These are phyloP conservation scores for Sutorius eximius DNA, from an alignment of 1,284 basidiomycete species.

Conservation along the genomic window DNA sequence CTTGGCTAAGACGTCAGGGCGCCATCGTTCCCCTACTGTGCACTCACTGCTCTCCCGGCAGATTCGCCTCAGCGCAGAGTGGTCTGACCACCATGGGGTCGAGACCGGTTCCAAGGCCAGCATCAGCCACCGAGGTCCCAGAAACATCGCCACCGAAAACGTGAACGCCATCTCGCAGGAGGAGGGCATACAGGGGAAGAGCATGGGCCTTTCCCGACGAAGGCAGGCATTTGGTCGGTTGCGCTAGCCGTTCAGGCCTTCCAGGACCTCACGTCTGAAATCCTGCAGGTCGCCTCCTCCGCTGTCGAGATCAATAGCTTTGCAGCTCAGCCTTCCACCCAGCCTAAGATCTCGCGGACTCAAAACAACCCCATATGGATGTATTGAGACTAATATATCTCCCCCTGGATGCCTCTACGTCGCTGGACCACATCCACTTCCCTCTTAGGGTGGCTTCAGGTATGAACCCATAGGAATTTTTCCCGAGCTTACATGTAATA, in stretches of 20 bases:
- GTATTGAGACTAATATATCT: no score
- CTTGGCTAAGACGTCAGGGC: conserved; percentile 30
- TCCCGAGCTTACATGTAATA: no score
- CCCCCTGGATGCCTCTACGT: no score
- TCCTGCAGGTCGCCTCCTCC: conserved; percentile 71
- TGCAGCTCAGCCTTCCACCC: conserved; percentile 36
- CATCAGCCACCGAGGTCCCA: conserved; percentile 11
- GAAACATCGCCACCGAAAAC: conserved; percentile 20
- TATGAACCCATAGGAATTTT: no score
- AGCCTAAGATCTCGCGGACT: conserved; percentile 42
- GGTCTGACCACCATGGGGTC: conserved; percentile 28
- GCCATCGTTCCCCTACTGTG: conserved; percentile 30
- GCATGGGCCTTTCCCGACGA: conserved; percentile 63
- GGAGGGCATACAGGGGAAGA: conserved; percentile 48
- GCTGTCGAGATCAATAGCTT: conserved; percentile 62
- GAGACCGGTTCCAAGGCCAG: conserved; percentile 18
- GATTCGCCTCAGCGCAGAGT: conserved; percentile 33
- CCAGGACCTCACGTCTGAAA: conserved; percentile 76
- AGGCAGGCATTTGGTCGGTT: conserved; percentile 72
- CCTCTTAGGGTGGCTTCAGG: no score
- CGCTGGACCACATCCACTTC: no score
- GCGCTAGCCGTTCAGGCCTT: conserved; percentile 73
- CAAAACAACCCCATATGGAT: conserved; percentile 59
- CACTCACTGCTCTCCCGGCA: conserved; percentile 33
- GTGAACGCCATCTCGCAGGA: conserved; percentile 42